phyloP scores from a whole-genome alignment of 345 rosid species.

The Cardiospermum halicacabum region DNA sequence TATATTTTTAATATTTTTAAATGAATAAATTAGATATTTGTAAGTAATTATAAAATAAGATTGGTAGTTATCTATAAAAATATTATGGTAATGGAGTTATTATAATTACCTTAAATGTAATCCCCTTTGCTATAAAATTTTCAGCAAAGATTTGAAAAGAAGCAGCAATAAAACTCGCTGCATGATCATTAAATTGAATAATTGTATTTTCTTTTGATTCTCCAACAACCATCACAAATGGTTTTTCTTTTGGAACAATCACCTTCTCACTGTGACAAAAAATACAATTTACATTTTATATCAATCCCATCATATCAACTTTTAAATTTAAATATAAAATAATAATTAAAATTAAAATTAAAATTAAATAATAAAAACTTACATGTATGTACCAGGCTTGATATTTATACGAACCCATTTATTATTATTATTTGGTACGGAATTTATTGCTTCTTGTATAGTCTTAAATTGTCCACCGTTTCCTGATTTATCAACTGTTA shows the following conservation, averaged over 20 bases:
- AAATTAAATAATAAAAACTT: too few relatives aligned
- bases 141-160: constrained; percentile 27
- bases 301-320: too few relatives aligned
- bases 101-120: constrained; percentile 42
- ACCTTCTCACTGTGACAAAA: constrained; percentile 53
- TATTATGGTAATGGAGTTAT: too few relatives aligned
- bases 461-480: constrained; percentile 23
- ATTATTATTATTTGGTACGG: constrained; percentile 27
- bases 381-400: constrained; percentile 30
- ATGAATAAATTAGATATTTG: too few relatives aligned
- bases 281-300: too few relatives aligned
- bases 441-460: constrained; percentile 39
- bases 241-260: constrained; percentile 28
- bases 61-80: too few relatives aligned
- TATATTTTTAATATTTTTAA: too few relatives aligned
- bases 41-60: too few relatives aligned
- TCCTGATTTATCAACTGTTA: constrained; percentile 30
- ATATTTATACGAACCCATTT: constrained; percentile 29
- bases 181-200: constrained; percentile 30
- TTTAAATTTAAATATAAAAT: too few relatives aligned
- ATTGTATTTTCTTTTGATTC: constrained; percentile 15
- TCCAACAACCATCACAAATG: constrained; percentile 39
- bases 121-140: constrained; percentile 32
- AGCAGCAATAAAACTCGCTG: constrained; percentile 5
- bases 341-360: too few relatives aligned